Evolutionary conservation across 257 asterid genomes (phyloP).

Genomic region (Striga asiatica): DNA sequence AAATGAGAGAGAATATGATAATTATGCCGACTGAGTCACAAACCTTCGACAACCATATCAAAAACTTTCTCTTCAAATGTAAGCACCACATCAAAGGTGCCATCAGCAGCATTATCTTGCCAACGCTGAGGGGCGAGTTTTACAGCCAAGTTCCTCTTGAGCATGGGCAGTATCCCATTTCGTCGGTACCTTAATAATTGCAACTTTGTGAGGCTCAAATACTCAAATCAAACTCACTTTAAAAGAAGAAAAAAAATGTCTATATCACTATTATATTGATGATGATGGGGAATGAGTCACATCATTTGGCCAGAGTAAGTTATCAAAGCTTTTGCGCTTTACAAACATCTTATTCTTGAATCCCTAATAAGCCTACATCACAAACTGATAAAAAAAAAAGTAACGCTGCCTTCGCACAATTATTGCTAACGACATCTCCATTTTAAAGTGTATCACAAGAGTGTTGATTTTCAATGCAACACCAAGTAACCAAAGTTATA

Average conservation of each 20-base stretch:
- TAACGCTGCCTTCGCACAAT: too few species aligned
- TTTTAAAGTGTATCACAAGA: too few species aligned
- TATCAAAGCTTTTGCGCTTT: not conserved
- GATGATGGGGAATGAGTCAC: too few species aligned
- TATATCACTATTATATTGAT: not conserved
- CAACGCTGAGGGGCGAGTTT: constrained; percentile 91
- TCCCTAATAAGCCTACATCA: not conserved
- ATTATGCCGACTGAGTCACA: constrained; percentile 8
- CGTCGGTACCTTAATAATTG: constrained; percentile 69
- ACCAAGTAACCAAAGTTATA: too few species aligned
- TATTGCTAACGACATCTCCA: too few species aligned
- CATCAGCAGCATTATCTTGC: constrained; percentile 92
- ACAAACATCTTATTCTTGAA: not conserved
- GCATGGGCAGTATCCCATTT: constrained; percentile 92
- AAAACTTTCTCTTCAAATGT: constrained; percentile 93
- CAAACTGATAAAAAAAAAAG: too few species aligned
- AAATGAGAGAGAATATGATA: not conserved
- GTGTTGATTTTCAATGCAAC: too few species aligned
- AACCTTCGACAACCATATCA: constrained; percentile 95
- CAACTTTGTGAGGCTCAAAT: constrained; percentile 12
- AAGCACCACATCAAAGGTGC: constrained; percentile 82
- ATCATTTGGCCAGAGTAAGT: too few species aligned
- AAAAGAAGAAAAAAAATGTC: not conserved
- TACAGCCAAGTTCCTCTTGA: constrained; percentile 80
- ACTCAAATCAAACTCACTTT: not conserved